Base-by-base conservation (phyloP, 805 yeast species). In the Saccharomycopsis javanensis region DNA sequence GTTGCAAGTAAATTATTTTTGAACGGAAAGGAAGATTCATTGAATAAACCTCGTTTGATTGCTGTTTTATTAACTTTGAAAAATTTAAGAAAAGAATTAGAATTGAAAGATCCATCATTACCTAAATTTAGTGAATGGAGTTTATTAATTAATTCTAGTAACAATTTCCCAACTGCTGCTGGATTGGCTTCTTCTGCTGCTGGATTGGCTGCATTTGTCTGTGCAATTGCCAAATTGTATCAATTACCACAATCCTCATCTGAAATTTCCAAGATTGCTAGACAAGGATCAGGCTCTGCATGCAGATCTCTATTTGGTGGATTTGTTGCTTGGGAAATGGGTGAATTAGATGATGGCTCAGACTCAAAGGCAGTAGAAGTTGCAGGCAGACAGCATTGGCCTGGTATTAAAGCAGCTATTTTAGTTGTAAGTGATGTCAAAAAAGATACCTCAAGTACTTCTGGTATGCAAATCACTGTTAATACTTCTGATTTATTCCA, bases 301-400 rank as follows among this genome's bases (percentile, higher is more conserved):
- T 94, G 99, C 73, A 80, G 99, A 71, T 94, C 98, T 7, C 75
- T 94, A 61, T 89, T 88, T 71, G 98, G 99, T 52, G 99, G 99
- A 6, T 94, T 83, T 68, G 99, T 94, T 11, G 98, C 98, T 3
- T 94, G 99, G 99, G 97, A 94, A 71, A 90, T 91, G 97, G 99
- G 99, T 57, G 63, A 64, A 2, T 62, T 67, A 58, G 72, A 62
- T 0, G 85, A 90, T 67, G 99, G 99, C n/a, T 76, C 80, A 50
- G 99, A 94, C 72, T 91, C 97, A 13, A 85, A 82, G 65, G 99
- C 99, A 3, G 96, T 90, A 30, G 89, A 91, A 73, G 81, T 94
- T 42, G 96, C 96, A 2, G 86, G 96, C 7, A 67, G 77, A 64
- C 75, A 74, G 35, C 96, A 88, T 71, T 94, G 99, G 99, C 90